Evolutionary conservation across 495 filamentous ascomycete species (phyloP).

Genomic region (Thermochaetoides thermophila): DNA sequence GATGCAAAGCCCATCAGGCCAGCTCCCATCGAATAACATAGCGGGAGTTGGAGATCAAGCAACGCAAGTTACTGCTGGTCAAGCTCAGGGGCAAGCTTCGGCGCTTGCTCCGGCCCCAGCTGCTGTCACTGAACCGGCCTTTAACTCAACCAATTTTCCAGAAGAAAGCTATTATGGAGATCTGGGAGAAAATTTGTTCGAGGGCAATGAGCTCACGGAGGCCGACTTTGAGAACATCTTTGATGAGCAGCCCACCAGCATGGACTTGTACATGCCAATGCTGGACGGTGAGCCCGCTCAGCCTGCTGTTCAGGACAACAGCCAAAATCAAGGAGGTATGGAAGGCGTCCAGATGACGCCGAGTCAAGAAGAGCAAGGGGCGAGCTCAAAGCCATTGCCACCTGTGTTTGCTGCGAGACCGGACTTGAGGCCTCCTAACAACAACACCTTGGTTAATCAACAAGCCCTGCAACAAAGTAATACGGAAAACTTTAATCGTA

Average conservation of each 20-base stretch:
- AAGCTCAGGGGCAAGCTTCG: constrained; percentile 16
- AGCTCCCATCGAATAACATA: constrained; percentile 8
- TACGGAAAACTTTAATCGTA: constrained; percentile 16
- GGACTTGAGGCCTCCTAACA: too few species aligned
- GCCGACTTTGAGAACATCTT: constrained; percentile 91
- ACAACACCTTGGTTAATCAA: too few species aligned
- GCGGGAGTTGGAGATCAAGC: too few species aligned
- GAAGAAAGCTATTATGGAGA: constrained; percentile 57
- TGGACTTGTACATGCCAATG: constrained; percentile 16
- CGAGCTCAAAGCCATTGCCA: too few species aligned
- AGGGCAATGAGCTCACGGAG: constrained; percentile 67
- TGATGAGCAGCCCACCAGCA: constrained; percentile 36
- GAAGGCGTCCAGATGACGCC: too few species aligned
- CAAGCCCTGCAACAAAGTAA: constrained; percentile 16
- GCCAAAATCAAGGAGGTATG: too few species aligned
- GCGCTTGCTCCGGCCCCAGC: constrained; percentile 6
- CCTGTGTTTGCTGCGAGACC: too few species aligned
- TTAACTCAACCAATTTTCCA: constrained; percentile 20
- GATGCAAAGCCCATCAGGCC: constrained; percentile 31
- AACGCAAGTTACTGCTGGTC: constrained; percentile 10
- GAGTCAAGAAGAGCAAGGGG: too few species aligned
- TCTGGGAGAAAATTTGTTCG: constrained; percentile 62
- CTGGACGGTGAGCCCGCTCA: constrained; percentile 2
- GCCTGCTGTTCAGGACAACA: constrained; percentile 5
- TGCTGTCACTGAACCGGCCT: constrained; percentile 22